phyloP scores from a whole-genome alignment of 108 stramenopile species.

The Cyclotella sp. region DNA sequence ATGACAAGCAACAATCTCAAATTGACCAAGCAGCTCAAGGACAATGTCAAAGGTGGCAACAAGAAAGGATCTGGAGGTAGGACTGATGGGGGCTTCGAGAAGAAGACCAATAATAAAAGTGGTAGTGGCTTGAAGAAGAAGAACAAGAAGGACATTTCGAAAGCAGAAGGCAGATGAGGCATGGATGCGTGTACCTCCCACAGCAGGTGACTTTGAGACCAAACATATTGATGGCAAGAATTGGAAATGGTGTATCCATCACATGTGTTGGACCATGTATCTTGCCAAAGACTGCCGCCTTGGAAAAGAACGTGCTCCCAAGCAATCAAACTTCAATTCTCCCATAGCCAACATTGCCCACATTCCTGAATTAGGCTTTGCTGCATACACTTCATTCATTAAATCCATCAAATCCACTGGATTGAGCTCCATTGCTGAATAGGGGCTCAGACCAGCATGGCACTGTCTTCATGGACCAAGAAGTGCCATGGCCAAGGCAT shows the following conservation, averaged over 20 bases:
- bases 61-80: too few relatives aligned
- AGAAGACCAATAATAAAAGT: too few relatives aligned
- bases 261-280: slow-evolving; percentile 14
- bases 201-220: slow-evolving; percentile 6
- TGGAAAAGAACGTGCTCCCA: not conserved
- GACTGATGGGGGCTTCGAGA: too few relatives aligned
- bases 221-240: not conserved
- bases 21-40: too few relatives aligned
- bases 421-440: slow-evolving; percentile 3
- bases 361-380: not conserved
- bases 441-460: slow-evolving; percentile 32
- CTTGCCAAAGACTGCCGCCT: not conserved
- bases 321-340: not conserved
- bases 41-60: too few relatives aligned
- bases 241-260: slow-evolving; percentile 33
- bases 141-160: slow-evolving; percentile 16
- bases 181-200: slow-evolving; percentile 37
- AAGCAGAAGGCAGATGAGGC: slow-evolving; percentile 24
- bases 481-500: slow-evolving; percentile 18
- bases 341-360: not conserved
- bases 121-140: not conserved
- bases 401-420: too few relatives aligned
- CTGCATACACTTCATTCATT: not conserved
- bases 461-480: not conserved
- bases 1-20: too few relatives aligned